Percentiles rank a stretch among this genome's conserved stretches.
Evolutionary conservation across 208 protist genomes (phyloP).

Genomic region (Acanthamoeba pearcei): DNA sequence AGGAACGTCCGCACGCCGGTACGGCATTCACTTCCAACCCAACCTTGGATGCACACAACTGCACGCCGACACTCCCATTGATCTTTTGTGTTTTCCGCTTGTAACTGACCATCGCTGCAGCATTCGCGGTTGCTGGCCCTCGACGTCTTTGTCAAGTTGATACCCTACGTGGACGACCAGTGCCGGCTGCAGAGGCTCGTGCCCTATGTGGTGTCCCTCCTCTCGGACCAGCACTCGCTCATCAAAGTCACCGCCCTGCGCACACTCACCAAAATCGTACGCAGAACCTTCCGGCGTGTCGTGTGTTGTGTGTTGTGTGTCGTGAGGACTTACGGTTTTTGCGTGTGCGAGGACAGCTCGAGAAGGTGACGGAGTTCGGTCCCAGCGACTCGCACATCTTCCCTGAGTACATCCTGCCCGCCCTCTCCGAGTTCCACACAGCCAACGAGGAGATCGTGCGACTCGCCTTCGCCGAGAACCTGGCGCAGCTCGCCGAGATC

Average conservation of each 20-base stretch:
- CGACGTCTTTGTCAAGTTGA: constrained; percentile 23
- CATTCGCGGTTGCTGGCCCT: background rate
- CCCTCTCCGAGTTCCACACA: constrained; percentile 61
- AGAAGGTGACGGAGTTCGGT: constrained; percentile 77
- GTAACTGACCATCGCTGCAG: background rate
- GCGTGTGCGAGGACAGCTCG: constrained; percentile 47
- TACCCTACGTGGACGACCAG: constrained; percentile 27
- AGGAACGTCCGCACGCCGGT: constrained; percentile 60
- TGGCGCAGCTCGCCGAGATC: constrained; percentile 77
- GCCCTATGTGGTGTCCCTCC: constrained; percentile 51
- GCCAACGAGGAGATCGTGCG: constrained; percentile 78
- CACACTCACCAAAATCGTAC: constrained; percentile 76
- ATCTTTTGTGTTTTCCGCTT: background rate
- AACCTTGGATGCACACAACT: too few species aligned
- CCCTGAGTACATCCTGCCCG: constrained; percentile 81
- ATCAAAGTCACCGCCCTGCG: constrained; percentile 76
- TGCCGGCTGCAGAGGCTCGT: constrained; percentile 56
- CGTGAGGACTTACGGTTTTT: background rate
- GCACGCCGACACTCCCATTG: too few species aligned
- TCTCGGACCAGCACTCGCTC: constrained; percentile 51
- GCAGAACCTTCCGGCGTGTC: background rate
- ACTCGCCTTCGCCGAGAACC: constrained; percentile 77
- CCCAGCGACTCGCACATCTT: constrained; percentile 80
- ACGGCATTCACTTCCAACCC: background rate
- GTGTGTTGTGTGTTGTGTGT: too few species aligned